Conservation (phyloP, 257 asterid species). For the Przewalskia tangutica region DNA sequence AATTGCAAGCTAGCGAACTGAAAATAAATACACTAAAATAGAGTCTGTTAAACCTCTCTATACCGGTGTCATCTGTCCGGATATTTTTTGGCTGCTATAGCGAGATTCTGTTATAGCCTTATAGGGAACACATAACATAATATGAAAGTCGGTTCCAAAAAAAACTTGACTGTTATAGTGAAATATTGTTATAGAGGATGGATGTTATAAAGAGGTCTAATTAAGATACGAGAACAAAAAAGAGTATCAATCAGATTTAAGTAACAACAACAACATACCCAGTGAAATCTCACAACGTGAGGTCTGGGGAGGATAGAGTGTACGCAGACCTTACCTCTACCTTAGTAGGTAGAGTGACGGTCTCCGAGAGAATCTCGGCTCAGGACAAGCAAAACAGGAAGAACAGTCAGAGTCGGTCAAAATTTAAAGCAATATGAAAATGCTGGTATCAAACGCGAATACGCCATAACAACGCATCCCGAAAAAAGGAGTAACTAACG, state of each 20-base stretch:
- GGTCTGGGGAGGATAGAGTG: no score
- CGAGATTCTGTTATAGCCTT: background rate
- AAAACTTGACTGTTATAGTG: background rate
- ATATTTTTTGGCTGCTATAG: background rate
- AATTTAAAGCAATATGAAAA: no score
- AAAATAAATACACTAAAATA: background rate
- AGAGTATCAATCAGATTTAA: background rate
- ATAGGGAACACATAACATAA: background rate
- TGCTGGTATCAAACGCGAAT: no score
- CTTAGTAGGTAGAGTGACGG: no score
- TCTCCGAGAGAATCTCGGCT: no score
- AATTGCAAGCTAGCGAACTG: background rate
- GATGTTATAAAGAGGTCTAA: background rate
- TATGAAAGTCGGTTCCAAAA: background rate
- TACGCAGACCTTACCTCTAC: no score
- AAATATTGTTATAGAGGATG: background rate
- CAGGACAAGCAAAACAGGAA: no score
- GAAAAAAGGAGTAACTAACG: no score
- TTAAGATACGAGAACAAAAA: background rate
- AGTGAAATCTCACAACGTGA: no score
- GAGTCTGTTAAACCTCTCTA: background rate
- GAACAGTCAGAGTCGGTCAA: no score
- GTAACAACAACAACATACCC: no score
- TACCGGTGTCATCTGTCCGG: background rate
- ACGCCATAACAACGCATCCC: no score